These are phyloP conservation scores for Coemansia interrupta DNA, from an alignment of 192 early-diverging fungal species.

Conservation along the genomic window DNA sequence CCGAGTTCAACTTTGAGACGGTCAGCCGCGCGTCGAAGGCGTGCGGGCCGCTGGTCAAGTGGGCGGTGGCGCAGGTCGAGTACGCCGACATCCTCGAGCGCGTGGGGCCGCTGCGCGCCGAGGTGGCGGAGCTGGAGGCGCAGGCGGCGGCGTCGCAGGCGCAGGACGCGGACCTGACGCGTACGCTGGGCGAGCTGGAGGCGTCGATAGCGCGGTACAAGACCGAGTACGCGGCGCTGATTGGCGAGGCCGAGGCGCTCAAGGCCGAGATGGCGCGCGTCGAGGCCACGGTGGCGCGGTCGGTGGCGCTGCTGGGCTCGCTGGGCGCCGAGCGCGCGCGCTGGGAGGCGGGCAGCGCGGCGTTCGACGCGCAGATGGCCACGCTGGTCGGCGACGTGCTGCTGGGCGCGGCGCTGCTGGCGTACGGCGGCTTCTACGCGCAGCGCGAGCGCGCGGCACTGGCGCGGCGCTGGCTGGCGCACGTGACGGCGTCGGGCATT, in stretches of 20 bases:
- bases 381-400: slow-evolving; percentile 97
- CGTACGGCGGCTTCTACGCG: slow-evolving; percentile 98
- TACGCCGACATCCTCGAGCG: slow-evolving; percentile 90
- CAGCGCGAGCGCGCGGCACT: slow-evolving; percentile 88
- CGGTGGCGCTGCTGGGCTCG: slow-evolving; percentile 78
- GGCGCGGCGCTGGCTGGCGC: slow-evolving; percentile 71
- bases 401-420: slow-evolving; percentile 87
- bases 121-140: slow-evolving; percentile 80
- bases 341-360: slow-evolving; percentile 85
- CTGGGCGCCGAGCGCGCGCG: slow-evolving; percentile 89
- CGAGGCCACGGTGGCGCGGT: slow-evolving; percentile 88
- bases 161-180: slow-evolving; percentile 69
- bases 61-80: slow-evolving; percentile 96
- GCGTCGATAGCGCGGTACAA: slow-evolving; percentile 86
- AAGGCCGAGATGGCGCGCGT: slow-evolving; percentile 92
- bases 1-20: slow-evolving; percentile 87
- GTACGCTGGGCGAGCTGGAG: slow-evolving; percentile 82
- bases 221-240: slow-evolving; percentile 95
- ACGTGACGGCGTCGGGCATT: slow-evolving; percentile 35
- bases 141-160: slow-evolving; percentile 69
- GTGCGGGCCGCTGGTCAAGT: slow-evolving; percentile 96
- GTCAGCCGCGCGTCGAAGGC: slow-evolving; percentile 98
- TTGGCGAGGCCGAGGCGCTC: slow-evolving; percentile 85
- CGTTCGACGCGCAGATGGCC: slow-evolving; percentile 94
- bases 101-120: slow-evolving; percentile 90